Percentiles rank a stretch among this genome's conserved stretches.
These are phyloP conservation scores for Plasmodium malariae DNA, from an alignment of 169 alveolate species.

Conservation along the genomic window DNA sequence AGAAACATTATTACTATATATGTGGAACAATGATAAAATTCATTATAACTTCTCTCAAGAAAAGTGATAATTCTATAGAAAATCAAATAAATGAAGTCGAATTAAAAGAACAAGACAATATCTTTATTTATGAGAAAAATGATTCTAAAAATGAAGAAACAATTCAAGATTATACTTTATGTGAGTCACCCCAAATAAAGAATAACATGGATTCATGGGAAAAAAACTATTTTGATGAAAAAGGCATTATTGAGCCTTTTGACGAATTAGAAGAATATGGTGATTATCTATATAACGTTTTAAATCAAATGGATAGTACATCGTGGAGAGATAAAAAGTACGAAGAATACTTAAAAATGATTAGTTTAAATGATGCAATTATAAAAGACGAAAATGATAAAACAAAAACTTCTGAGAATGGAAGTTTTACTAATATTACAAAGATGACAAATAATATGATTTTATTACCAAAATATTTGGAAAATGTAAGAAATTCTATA, in stretches of 20 bases:
- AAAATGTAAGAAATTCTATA: conserved; percentile 71
- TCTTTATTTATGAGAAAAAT: conserved; percentile 15
- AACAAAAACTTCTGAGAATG: conserved; percentile 24
- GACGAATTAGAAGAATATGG: conserved; percentile 76
- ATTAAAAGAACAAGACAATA: conserved; percentile 14
- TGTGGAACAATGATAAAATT: conserved; percentile 46
- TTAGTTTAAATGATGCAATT: conserved; percentile 72
- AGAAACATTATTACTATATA: conserved; percentile 53
- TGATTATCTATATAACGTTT: conserved; percentile 54
- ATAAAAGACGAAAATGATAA: conserved; percentile 48
- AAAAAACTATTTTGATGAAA: conserved; percentile 25
- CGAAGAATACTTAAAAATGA: conserved; percentile 67
- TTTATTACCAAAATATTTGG: conserved; percentile 72
- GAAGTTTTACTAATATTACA: conserved; percentile 42
- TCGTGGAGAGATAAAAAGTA: conserved; percentile 75
- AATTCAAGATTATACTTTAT: conserved; percentile 13
- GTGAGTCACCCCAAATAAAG: conserved; percentile 27
- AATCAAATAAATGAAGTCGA: conserved; percentile 6
- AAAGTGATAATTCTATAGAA: conserved; percentile 28
- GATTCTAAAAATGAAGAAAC: conserved; percentile 29
- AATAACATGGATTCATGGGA: conserved; percentile 37
- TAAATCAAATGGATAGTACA: conserved; percentile 74
- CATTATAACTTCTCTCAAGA: conserved; percentile 58
- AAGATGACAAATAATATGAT: conserved; percentile 58
- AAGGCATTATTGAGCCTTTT: conserved; percentile 69